Conservation (phyloP, 2,329 filamentous ascomycete genomes). For the Aspergillus neotritici region DNA sequence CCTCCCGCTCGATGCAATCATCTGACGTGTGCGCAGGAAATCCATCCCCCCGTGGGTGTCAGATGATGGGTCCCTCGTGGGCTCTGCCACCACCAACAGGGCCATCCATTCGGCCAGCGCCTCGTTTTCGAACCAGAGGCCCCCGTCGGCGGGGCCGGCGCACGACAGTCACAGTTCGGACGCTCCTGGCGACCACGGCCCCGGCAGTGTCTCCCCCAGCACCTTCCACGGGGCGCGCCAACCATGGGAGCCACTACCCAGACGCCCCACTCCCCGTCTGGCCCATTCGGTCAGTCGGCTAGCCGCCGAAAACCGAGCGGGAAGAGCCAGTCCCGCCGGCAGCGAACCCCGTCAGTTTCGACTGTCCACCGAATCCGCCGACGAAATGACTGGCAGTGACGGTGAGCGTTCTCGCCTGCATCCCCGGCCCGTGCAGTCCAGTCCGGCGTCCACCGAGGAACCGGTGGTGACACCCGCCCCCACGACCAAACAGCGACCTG, state of each 20-base stretch:
- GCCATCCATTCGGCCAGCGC: slow-evolving; percentile 14
- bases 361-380: slow-evolving; percentile 8
- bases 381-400: slow-evolving; percentile 4
- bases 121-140: slow-evolving; percentile 11
- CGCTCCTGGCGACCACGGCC: slow-evolving; percentile 9
- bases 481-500: slow-evolving; percentile 5
- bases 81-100: slow-evolving; percentile 13
- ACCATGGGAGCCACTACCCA: slow-evolving; percentile 4
- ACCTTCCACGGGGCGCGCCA: slow-evolving; percentile 6
- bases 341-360: slow-evolving; percentile 10
- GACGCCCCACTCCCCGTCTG: slow-evolving; percentile 6
- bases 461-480: slow-evolving; percentile 1
- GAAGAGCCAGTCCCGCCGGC: slow-evolving; percentile 7
- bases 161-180: slow-evolving; percentile 11
- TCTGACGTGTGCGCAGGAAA: slow-evolving; percentile 11
- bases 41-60: slow-evolving; percentile 7
- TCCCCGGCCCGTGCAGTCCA: slow-evolving; percentile 8
- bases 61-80: slow-evolving; percentile 11
- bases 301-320: slow-evolving; percentile 8
- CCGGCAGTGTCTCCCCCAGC: slow-evolving; percentile 6
- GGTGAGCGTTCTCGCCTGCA: slow-evolving; percentile 5
- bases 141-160: slow-evolving; percentile 10
- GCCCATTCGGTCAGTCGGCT: slow-evolving; percentile 7
- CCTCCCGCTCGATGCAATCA: not conserved
- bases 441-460: slow-evolving; percentile 8